Conservation (phyloP, 163 green algal genomes). For the Scenedesmus sp. region DNA sequence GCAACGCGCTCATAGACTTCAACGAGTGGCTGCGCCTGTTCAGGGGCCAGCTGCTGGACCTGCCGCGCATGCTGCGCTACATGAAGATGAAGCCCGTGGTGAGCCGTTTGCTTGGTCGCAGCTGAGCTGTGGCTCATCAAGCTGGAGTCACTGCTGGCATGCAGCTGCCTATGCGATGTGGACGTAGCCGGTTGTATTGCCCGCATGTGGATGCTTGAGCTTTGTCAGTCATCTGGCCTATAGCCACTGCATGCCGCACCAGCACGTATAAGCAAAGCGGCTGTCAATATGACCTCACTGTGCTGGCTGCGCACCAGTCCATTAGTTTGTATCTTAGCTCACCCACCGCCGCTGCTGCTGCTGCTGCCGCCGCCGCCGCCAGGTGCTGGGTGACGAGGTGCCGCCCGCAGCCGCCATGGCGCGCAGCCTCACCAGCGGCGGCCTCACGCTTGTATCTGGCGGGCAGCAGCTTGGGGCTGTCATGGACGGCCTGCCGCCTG, state of each 20-base stretch:
- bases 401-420: slow-evolving; percentile 17
- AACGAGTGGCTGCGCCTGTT: slow-evolving; percentile 19
- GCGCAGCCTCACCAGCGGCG: background rate
- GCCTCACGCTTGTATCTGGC: slow-evolving; percentile 9
- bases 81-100: slow-evolving; percentile 41
- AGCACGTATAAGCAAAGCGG: too few species aligned
- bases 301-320: too few species aligned
- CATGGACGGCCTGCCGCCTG: background rate
- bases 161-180: too few species aligned
- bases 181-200: too few species aligned
- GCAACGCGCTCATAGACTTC: background rate
- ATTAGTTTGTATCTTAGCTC: too few species aligned
- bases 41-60: background rate
- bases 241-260: too few species aligned
- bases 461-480: background rate
- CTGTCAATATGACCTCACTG: too few species aligned
- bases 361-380: background rate
- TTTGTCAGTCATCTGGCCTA: too few species aligned
- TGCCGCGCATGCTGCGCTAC: slow-evolving; percentile 7
- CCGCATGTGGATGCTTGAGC: too few species aligned
- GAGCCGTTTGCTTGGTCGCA: background rate
- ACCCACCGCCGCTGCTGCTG: background rate
- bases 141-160: too few species aligned
- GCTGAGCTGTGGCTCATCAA: too few species aligned
- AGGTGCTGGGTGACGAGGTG: slow-evolving; percentile 7